Conservation (phyloP, 345 rosid species). For the Sisymbrium irio region DNA sequence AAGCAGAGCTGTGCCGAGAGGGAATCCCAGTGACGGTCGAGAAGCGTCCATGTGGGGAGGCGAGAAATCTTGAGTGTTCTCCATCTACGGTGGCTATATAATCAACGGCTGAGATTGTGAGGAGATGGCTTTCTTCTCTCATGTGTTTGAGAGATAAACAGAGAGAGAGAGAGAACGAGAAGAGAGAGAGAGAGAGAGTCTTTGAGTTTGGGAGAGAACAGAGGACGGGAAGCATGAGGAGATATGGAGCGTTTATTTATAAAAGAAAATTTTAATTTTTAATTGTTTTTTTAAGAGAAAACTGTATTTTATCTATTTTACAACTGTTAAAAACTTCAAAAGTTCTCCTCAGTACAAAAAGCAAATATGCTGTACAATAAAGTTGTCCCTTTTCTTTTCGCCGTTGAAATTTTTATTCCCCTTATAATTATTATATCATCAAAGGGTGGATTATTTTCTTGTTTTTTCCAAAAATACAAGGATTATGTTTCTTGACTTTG, state of each 20-base stretch:
- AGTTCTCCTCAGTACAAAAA: conserved; percentile 23
- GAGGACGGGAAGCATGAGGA: conserved; percentile 4
- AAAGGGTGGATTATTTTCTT: neutral
- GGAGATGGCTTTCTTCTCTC: conserved; percentile 28
- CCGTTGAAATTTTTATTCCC: conserved; percentile 4
- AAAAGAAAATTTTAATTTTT: neutral
- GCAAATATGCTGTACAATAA: conserved; percentile 40
- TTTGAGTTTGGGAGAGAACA: conserved; percentile 13
- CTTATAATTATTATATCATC: conserved; percentile 14
- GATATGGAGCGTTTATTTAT: conserved; percentile 35
- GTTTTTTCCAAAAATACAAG: neutral
- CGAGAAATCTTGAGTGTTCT: conserved; percentile 56
- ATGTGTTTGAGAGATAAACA: conserved; percentile 11
- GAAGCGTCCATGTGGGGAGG: conserved; percentile 78
- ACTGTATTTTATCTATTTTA: conserved; percentile 1
- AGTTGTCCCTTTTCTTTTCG: conserved; percentile 33
- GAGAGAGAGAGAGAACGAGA: neutral
- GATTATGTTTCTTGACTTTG: conserved; percentile 29
- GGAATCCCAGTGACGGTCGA: conserved; percentile 90
- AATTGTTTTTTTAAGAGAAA: neutral
- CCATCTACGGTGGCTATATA: conserved; percentile 45
- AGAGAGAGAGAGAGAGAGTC: neutral
- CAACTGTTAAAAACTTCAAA: conserved; percentile 31
- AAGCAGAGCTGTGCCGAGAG: conserved; percentile 90
- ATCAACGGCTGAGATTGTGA: conserved; percentile 42